These are phyloP conservation scores for Fusarium papillatum DNA, from an alignment of 2,329 filamentous ascomycete genomes.

Conservation along the genomic window DNA sequence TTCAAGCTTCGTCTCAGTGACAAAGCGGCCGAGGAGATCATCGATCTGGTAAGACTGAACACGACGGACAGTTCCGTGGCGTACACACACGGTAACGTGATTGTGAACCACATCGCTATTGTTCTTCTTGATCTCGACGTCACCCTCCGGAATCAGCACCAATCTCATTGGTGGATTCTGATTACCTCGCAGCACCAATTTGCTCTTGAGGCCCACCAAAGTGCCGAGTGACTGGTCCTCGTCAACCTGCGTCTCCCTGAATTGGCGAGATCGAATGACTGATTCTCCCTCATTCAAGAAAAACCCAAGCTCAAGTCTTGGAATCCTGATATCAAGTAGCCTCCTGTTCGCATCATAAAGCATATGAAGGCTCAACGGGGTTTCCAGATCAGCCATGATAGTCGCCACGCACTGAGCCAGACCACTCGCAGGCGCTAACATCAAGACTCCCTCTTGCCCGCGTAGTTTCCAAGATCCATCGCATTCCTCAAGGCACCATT, in stretches of 20 bases:
- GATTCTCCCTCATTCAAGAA: neutral
- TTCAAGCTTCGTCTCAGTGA: constrained; percentile 62
- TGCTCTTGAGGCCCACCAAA: constrained; percentile 25
- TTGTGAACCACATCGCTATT: neutral
- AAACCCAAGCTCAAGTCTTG: constrained; percentile 41
- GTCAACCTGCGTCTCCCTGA: constrained; percentile 28
- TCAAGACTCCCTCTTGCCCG: neutral
- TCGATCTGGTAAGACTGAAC: constrained; percentile 64
- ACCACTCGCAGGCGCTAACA: neutral
- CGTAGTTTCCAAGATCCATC: constrained; percentile 36
- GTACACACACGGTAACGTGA: constrained; percentile 55
- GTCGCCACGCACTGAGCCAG: neutral
- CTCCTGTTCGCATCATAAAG: neutral
- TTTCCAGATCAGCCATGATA: constrained; percentile 17
- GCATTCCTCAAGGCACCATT: constrained; percentile 34
- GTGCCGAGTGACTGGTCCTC: constrained; percentile 24
- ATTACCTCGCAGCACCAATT: constrained; percentile 57
- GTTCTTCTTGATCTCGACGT: neutral
- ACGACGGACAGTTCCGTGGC: constrained; percentile 16
- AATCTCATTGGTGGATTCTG: constrained; percentile 44
- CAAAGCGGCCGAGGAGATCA: constrained; percentile 60
- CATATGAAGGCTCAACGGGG: constrained; percentile 13
- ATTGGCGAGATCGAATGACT: constrained; percentile 20
- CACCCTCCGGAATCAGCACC: constrained; percentile 55
- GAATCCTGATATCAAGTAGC: constrained; percentile 9